phyloP scores from a whole-genome alignment of 1,139 yeast genomes.

The Hyphopichia buzzinii region DNA sequence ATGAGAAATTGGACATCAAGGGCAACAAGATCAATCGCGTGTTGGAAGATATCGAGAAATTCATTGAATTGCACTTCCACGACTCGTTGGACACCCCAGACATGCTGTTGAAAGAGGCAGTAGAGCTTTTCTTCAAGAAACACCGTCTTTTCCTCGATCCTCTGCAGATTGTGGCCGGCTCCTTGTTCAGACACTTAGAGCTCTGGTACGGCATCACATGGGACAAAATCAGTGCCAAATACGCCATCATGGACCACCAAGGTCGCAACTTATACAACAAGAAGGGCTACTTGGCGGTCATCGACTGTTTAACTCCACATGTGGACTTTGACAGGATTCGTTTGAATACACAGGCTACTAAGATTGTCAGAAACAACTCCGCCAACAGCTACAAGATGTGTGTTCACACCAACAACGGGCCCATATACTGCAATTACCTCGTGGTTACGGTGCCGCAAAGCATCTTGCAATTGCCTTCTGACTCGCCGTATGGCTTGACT shows the following conservation, averaged over 20 bases:
- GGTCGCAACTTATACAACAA: constrained; percentile 73
- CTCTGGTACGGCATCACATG: constrained; percentile 79
- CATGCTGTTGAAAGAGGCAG: constrained; percentile 47
- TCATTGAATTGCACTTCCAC: constrained; percentile 53
- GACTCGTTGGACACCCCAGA: constrained; percentile 46
- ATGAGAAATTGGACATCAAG: constrained; percentile 27
- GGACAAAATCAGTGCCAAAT: constrained; percentile 65
- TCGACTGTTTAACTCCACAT: constrained; percentile 39
- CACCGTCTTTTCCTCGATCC: constrained; percentile 48
- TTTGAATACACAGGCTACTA: constrained; percentile 46
- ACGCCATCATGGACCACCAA: constrained; percentile 60
- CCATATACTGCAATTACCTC: constrained; percentile 45
- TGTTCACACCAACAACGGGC: constrained; percentile 20
- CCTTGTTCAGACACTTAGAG: constrained; percentile 57
- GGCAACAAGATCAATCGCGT: constrained; percentile 35
- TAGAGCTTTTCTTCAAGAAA: constrained; percentile 43
- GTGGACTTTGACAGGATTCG: constrained; percentile 42
- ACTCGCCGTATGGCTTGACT: constrained; percentile 41
- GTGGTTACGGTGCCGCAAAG: constrained; percentile 80
- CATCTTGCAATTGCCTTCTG: constrained; percentile 42
- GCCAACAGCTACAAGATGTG: constrained; percentile 11
- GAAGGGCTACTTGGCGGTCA: constrained; percentile 54
- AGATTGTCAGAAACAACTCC: constrained; percentile 30
- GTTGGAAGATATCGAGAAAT: constrained; percentile 58
- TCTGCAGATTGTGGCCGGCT: constrained; percentile 52